Evolutionary conservation across 2,329 filamentous ascomycete genomes (phyloP).

Genomic region (Pezicula radicicola): DNA sequence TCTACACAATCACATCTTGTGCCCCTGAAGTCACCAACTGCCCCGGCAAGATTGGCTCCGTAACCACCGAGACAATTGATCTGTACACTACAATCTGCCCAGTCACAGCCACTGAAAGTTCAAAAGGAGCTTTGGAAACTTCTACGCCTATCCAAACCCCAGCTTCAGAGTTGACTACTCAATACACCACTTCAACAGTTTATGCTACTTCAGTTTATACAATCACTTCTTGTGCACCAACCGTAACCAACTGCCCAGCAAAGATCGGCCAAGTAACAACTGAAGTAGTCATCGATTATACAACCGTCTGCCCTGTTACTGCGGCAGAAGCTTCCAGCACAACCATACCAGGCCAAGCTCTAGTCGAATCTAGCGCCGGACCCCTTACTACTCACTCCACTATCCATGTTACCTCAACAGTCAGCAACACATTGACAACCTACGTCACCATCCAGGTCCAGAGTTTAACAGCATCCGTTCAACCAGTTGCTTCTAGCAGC

Average conservation of each 20-base stretch:
- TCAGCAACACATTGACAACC: slow-evolving; percentile 12
- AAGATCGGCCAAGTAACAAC: slow-evolving; percentile 17
- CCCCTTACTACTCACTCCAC: slow-evolving; percentile 1
- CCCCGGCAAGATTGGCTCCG: slow-evolving; percentile 32
- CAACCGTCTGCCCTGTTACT: slow-evolving; percentile 21
- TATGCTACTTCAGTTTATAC: slow-evolving; percentile 43
- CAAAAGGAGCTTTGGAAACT: slow-evolving; percentile 6
- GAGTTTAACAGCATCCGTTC: slow-evolving; percentile 6
- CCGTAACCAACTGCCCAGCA: slow-evolving; percentile 25
- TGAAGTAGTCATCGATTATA: slow-evolving; percentile 20
- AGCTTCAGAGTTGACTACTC: slow-evolving; percentile 1
- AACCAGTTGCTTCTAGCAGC: not conserved
- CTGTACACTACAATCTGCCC: slow-evolving; percentile 36
- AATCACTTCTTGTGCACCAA: slow-evolving; percentile 22
- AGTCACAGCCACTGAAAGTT: slow-evolving; percentile 27
- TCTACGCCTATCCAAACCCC: slow-evolving; percentile 1
- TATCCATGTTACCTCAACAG: slow-evolving; percentile 10
- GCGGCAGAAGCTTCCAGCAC: not conserved
- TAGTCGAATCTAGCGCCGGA: not conserved
- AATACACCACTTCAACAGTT: slow-evolving; percentile 40
- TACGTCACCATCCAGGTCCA: slow-evolving; percentile 9
- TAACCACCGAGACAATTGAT: slow-evolving; percentile 33
- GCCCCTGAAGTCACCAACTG: slow-evolving; percentile 46
- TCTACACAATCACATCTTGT: slow-evolving; percentile 49
- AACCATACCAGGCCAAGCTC: not conserved